Conservation (phyloP, 257 asterid species). For the Solanum chmielewskii region DNA sequence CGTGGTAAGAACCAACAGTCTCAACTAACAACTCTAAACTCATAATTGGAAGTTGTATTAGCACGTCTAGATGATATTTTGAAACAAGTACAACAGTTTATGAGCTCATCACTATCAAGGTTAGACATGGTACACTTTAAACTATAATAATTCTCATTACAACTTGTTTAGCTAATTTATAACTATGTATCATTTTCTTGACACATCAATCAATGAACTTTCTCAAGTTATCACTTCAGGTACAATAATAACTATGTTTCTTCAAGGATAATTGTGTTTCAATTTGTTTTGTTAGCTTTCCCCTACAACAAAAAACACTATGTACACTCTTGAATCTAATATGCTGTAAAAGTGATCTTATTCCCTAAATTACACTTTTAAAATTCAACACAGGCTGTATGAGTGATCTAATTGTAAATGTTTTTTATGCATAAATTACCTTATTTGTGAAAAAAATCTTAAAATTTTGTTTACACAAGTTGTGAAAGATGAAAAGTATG, state of each 20-base stretch:
- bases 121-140: background rate
- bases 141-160: no score
- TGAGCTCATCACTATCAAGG: background rate
- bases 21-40: background rate
- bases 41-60: background rate
- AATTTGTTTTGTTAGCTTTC: no score
- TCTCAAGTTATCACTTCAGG: background rate
- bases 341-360: background rate
- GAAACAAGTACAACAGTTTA: no score
- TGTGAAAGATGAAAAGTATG: no score
- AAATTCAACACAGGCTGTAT: background rate
- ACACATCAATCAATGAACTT: background rate
- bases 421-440: no score
- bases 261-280: no score
- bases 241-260: background rate
- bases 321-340: background rate
- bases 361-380: background rate
- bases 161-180: no score
- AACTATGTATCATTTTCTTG: background rate
- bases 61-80: no score
- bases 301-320: no score
- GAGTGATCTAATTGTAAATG: no score
- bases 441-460: no score
- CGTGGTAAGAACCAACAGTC: background rate
- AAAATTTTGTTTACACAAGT: no score